Conservation (phyloP, 176 grass and related monocot genomes). For the Neostapfia colusana region DNA sequence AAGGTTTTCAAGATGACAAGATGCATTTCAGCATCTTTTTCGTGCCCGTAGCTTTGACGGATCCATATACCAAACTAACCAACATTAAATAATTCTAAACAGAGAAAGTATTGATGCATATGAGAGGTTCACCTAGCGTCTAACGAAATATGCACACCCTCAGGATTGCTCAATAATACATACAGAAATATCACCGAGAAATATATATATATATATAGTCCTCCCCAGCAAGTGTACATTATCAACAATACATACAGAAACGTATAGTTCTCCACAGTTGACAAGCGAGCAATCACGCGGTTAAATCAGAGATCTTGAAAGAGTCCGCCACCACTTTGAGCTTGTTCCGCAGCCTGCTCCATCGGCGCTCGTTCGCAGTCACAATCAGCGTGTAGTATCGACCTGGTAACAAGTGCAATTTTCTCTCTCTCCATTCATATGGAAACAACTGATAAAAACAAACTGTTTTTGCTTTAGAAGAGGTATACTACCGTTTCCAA, state of each 20-base stretch:
- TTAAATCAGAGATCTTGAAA: slow-evolving; percentile 63
- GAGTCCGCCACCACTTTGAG: slow-evolving; percentile 90
- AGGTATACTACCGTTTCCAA: slow-evolving; percentile 61
- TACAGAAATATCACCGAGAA: neutral
- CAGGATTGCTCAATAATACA: neutral
- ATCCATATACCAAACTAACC: no score
- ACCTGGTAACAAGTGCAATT: slow-evolving; percentile 34
- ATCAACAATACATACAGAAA: no score
- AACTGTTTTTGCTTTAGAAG: neutral
- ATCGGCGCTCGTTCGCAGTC: slow-evolving; percentile 81
- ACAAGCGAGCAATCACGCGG: slow-evolving; percentile 19
- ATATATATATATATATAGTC: no score
- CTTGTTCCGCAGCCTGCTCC: slow-evolving; percentile 75
- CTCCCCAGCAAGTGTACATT: no score
- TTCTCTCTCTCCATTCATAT: neutral
- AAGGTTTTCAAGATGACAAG: neutral
- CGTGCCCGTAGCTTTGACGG: no score
- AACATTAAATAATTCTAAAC: no score
- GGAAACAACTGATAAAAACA: neutral
- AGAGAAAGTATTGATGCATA: no score
- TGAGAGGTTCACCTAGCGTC: neutral
- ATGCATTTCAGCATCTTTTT: neutral
- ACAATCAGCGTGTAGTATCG: slow-evolving; percentile 85
- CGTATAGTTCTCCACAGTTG: neutral
- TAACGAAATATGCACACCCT: neutral